These are phyloP conservation scores for Kwoniella shandongensis DNA, from an alignment of 768 basidiomycete species.

Conservation along the genomic window DNA sequence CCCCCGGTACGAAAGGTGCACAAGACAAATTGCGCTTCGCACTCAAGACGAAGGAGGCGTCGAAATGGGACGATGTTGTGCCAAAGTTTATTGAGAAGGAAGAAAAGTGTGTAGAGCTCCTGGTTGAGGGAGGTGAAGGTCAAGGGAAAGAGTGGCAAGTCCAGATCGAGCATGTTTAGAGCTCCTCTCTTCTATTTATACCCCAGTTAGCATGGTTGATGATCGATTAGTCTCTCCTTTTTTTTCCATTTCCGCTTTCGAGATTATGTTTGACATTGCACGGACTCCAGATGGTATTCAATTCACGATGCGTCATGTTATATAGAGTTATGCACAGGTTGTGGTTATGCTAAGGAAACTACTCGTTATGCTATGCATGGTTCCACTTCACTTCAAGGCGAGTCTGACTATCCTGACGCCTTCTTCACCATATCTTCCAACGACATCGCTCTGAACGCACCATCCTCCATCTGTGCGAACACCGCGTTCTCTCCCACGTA, in stretches of 20 bases:
- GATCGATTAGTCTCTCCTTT: too few species aligned
- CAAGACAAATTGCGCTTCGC: conserved; percentile 1
- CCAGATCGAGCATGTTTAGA: conserved; percentile 14
- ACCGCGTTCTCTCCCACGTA: conserved; percentile 93
- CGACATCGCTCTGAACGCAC: conserved; percentile 67
- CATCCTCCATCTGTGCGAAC: conserved; percentile 67
- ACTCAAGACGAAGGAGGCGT: background rate
- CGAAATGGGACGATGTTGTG: conserved; percentile 6
- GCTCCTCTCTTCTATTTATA: background rate
- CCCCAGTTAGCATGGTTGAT: too few species aligned
- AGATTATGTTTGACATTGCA: too few species aligned
- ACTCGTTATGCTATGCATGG: too few species aligned
- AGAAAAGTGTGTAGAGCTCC: conserved; percentile 5
- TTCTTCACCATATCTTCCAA: conserved; percentile 80
- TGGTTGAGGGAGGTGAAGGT: background rate
- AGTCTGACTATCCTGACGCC: conserved; percentile 31
- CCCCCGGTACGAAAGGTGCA: conserved; percentile 2
- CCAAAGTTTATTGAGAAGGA: background rate
- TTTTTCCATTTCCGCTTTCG: too few species aligned
- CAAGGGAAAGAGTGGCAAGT: conserved; percentile 12
- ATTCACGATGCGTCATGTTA: too few species aligned
- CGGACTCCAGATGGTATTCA: too few species aligned
- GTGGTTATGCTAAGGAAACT: background rate
- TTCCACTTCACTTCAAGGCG: too few species aligned
- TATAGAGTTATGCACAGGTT: background rate